Conservation (phyloP, 1,284 basidiomycete species). For the Baeospora myosura region DNA sequence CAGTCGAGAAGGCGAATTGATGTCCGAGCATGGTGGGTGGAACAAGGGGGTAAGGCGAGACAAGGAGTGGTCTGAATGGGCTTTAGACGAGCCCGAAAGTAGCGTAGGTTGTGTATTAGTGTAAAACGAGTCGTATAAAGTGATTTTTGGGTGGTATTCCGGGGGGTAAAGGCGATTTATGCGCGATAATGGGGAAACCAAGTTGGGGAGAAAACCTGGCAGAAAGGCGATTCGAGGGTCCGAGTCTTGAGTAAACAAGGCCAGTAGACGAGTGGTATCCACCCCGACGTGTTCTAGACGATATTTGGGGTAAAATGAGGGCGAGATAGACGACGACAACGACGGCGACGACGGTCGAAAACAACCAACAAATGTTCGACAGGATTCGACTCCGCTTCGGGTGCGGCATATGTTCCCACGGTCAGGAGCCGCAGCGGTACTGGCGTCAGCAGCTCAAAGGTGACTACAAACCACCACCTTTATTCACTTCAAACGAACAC, state of each 20-base stretch:
- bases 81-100: background rate
- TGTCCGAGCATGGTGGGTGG: conserved; percentile 62
- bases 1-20: conserved; percentile 86
- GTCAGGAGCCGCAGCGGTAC: too few species aligned
- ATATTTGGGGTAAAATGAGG: background rate
- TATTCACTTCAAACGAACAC: too few species aligned
- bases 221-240: conserved; percentile 1
- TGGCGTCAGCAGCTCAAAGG: too few species aligned
- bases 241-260: conserved; percentile 3
- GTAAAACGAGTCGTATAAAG: background rate
- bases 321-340: conserved; percentile 7
- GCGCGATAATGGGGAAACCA: background rate
- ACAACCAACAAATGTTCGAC: too few species aligned
- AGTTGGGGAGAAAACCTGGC: conserved; percentile 1
- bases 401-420: too few species aligned
- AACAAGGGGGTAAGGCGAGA: background rate
- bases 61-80: background rate
- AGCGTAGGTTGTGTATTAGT: conserved; percentile 1
- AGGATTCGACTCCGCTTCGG: too few species aligned
- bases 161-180: conserved; percentile 1
- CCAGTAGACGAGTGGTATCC: background rate
- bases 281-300: background rate
- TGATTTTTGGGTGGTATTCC: conserved; percentile 4
- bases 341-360: conserved; percentile 9
- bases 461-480: too few species aligned